phyloP scores from a whole-genome alignment of 192 early-diverging fungal species.

The Backusella mclennaniae region DNA sequence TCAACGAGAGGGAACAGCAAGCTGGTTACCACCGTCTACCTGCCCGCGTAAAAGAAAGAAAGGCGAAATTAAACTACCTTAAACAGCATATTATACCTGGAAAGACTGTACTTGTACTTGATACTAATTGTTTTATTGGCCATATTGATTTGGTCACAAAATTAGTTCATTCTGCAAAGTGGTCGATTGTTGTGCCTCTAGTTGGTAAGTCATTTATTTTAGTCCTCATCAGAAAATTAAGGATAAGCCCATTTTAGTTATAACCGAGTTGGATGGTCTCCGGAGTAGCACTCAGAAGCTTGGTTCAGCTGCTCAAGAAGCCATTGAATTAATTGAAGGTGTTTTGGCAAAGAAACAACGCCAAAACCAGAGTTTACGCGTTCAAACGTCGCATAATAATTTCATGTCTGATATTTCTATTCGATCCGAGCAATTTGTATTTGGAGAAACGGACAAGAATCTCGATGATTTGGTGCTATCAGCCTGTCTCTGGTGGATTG shows the following conservation, averaged over 20 bases:
- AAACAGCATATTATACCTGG: conserved; percentile 30
- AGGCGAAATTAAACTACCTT: conserved; percentile 4
- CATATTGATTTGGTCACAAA: conserved; percentile 45
- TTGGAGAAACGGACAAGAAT: conserved; percentile 56
- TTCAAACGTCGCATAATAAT: conserved; percentile 58
- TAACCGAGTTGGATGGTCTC: conserved; percentile 59
- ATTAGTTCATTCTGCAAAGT: conserved; percentile 42
- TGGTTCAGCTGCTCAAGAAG: conserved; percentile 44
- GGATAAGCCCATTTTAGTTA: conserved; percentile 25
- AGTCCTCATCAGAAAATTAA: neutral
- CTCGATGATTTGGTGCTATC: conserved; percentile 59
- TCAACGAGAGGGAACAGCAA: neutral
- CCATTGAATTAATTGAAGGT: conserved; percentile 46
- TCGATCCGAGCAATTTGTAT: conserved; percentile 51
- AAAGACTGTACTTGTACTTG: conserved; percentile 46
- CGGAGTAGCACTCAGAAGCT: conserved; percentile 46
- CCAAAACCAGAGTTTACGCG: conserved; percentile 27
- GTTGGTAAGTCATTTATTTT: conserved; percentile 35
- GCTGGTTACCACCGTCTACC: conserved; percentile 17
- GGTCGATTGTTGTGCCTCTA: conserved; percentile 52
- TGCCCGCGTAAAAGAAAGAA: conserved; percentile 18
- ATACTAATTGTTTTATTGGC: conserved; percentile 59
- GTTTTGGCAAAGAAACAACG: conserved; percentile 35
- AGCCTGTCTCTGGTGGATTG: conserved; percentile 49
- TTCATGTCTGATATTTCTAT: conserved; percentile 54